phyloP scores from a whole-genome alignment of 352 stramenopile genomes.

The Phytopythium litorale region DNA sequence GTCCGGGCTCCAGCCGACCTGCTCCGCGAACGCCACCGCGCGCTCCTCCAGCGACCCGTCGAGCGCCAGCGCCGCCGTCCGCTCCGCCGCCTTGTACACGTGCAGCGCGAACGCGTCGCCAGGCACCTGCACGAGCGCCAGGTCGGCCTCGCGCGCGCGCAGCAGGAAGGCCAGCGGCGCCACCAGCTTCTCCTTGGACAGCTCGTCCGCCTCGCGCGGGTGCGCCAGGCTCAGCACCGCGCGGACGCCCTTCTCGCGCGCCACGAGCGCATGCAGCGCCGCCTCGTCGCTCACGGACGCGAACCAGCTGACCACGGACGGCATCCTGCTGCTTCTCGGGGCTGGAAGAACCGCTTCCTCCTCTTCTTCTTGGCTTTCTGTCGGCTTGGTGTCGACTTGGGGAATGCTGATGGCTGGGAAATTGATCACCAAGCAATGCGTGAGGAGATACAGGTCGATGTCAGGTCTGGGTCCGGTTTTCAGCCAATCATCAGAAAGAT shows the following conservation, averaged over 20 bases:
- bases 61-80: conserved; percentile 30
- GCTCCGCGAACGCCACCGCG: conserved; percentile 40
- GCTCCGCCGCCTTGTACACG: conserved; percentile 50
- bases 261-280: conserved; percentile 4
- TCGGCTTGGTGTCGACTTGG: not conserved
- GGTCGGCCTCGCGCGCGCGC: conserved; percentile 53
- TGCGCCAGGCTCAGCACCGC: conserved; percentile 15
- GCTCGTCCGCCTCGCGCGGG: conserved; percentile 22
- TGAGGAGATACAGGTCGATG: not conserved
- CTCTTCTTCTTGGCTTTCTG: not conserved
- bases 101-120: not conserved
- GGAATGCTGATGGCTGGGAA: not conserved
- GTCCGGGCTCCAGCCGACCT: conserved; percentile 64
- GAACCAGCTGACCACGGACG: conserved; percentile 5
- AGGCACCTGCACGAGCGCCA: conserved; percentile 18
- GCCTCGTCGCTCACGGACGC: conserved; percentile 4
- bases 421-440: not conserved
- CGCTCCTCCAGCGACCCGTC: conserved; percentile 43
- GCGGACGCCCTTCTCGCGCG: not conserved
- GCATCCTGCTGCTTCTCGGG: not conserved
- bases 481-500: not conserved
- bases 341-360: no score
- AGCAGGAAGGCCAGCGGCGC: conserved; percentile 57
- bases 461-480: not conserved
- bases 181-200: conserved; percentile 37